Base-by-base conservation (phyloP, 75 land plant genomes). In the Gnetum montanum region DNA sequence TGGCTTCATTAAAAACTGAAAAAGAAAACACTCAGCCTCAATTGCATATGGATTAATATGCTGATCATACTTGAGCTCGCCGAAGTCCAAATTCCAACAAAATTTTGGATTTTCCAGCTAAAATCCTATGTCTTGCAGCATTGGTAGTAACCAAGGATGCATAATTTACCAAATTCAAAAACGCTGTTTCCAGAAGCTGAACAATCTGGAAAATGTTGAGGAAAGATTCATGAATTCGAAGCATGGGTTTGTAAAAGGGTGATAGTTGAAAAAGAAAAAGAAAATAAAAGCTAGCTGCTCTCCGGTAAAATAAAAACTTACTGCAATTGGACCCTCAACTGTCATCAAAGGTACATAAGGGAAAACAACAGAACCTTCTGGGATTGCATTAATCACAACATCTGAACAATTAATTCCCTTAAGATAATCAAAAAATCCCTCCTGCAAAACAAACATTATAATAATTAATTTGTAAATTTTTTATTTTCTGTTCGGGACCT, bases 131-230 rank as follows among this genome's bases (percentile, higher is more conserved):
- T 41, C 96, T 80, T 47, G 96, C 96, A 71, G 96, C 96, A 90
- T 90, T 90, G 57, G 96, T 90, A 31, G 96, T 61, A 4, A 90
- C 96, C 62, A 90, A 68, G 29, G 96, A 90, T 29, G 92, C 92
- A 78, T 80, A 90, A 59, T 90, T 90, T 3, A 90, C 74, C 38
- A 90, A 67, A 68, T 92, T 90, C 49, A 90, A 56, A 72, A 86
- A 68, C 31, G 96, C 74, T 30, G 96, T 90, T 64, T 90, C 96
- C 25, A 86, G 59, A 46, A 90, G 50, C 75, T 90, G 96, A 31
- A 70, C 88, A 34, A 90, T 77, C 96, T 86, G 68, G 16, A 26
- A 58, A 61, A 48, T 10, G 11, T 8, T n/a, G n/a, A n/a, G n/a
- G n/a, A n/a, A n/a, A n/a, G n/a, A n/a, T n/a, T n/a, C n/a, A n/a